A percentile compares a stretch with the other conserved stretches of the same genome.
Evolutionary conservation across 768 basidiomycete genomes (phyloP).

Genomic region (Russula vinacea): DNA sequence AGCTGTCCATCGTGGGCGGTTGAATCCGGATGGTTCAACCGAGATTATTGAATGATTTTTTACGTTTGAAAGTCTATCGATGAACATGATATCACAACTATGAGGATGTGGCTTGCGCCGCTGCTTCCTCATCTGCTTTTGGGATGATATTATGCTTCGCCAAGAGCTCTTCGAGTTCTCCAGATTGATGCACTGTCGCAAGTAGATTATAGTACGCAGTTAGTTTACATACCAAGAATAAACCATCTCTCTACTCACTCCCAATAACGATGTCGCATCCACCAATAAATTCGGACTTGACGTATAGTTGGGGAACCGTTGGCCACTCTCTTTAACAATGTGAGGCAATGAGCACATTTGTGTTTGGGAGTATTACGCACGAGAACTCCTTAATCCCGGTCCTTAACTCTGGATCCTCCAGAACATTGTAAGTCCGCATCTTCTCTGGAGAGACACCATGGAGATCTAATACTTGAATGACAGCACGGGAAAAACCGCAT

Average conservation of each 20-base stretch:
- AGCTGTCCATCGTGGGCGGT: constrained; percentile 47
- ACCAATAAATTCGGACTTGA: constrained; percentile 93
- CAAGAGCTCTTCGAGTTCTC: constrained; percentile 83
- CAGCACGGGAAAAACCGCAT: constrained; percentile 95
- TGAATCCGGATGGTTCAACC: constrained; percentile 50
- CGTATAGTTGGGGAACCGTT: constrained; percentile 92
- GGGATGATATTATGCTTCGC: constrained; percentile 69
- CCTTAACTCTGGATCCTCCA: constrained; percentile 81
- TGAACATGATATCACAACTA: constrained; percentile 4
- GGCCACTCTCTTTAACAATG: constrained; percentile 79
- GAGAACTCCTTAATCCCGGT: constrained; percentile 93
- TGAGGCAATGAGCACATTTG: constrained; percentile 1
- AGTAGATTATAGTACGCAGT: constrained; percentile 13
- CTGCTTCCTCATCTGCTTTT: constrained; percentile 37
- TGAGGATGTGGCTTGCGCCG: constrained; percentile 27
- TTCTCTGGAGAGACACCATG: constrained; percentile 79
- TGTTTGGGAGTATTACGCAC: constrained; percentile 49
- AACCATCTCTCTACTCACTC: constrained; percentile 54
- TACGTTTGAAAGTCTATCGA: constrained; percentile 1
- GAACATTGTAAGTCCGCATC: constrained; percentile 84
- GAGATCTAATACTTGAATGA: constrained; percentile 82
- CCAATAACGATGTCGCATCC: constrained; percentile 93
- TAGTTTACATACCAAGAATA: constrained; percentile 3
- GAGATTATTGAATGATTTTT: constrained; percentile 42
- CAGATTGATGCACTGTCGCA: constrained; percentile 86